Percentiles rank a stretch among this genome's conserved stretches.
Evolutionary conservation across 495 filamentous ascomycete species (phyloP).

Genomic region (Venustampulla echinocandica): DNA sequence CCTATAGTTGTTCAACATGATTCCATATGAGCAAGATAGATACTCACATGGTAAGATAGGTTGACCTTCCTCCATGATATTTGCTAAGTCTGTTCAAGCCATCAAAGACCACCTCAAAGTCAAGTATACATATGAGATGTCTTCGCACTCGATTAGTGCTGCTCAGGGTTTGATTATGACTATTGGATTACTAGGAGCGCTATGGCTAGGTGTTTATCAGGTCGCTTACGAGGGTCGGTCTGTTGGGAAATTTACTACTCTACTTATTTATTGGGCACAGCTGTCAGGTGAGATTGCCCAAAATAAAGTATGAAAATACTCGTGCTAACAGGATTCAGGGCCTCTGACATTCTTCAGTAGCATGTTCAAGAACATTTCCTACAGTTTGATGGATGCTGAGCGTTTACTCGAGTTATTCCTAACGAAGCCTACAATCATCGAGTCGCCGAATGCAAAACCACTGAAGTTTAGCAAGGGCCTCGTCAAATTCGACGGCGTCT

Average conservation of each 20-base stretch:
- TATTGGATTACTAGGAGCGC: slow-evolving; percentile 51
- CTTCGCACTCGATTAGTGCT: slow-evolving; percentile 24
- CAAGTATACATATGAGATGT: slow-evolving; percentile 18
- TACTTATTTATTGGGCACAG: slow-evolving; percentile 63
- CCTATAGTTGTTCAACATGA: slow-evolving; percentile 49
- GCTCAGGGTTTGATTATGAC: slow-evolving; percentile 48
- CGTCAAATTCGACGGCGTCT: slow-evolving; percentile 56
- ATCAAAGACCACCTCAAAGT: slow-evolving; percentile 22
- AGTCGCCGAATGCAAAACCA: slow-evolving; percentile 44
- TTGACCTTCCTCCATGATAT: background rate
- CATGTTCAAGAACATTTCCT: slow-evolving; percentile 48
- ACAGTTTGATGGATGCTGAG: slow-evolving; percentile 61
- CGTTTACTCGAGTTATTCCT: slow-evolving; percentile 62
- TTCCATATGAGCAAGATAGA: slow-evolving; percentile 52
- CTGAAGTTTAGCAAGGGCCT: slow-evolving; percentile 50
- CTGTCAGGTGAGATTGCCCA: slow-evolving; percentile 35
- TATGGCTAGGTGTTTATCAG: slow-evolving; percentile 61
- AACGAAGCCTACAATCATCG: slow-evolving; percentile 52
- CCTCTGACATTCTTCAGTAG: slow-evolving; percentile 58
- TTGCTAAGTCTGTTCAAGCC: slow-evolving; percentile 13
- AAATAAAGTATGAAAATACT: slow-evolving; percentile 3
- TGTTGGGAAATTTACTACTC: slow-evolving; percentile 61
- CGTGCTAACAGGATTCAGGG: slow-evolving; percentile 24
- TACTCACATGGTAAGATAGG: slow-evolving; percentile 39
- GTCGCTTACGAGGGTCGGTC: slow-evolving; percentile 46